phyloP scores from a whole-genome alignment of 139 green algal species.

The Klebsormidium nitens region DNA sequence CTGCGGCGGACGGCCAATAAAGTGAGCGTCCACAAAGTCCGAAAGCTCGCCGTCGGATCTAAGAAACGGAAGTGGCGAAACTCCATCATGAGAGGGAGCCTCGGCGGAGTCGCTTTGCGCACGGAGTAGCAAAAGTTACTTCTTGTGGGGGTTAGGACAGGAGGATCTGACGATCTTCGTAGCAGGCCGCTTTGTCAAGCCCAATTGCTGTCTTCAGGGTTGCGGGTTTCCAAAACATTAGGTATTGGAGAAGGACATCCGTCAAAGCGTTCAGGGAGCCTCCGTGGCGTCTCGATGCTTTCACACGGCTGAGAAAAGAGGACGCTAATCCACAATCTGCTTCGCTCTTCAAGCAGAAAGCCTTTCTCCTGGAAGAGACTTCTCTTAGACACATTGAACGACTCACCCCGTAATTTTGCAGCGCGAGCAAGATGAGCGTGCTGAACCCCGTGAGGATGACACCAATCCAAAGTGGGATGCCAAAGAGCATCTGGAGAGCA shows the following conservation, averaged over 20 bases:
- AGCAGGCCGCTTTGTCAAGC: too few relatives aligned
- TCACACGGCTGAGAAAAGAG: too few relatives aligned
- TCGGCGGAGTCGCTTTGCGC: background rate
- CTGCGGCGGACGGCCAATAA: conserved; percentile 28
- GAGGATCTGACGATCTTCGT: too few relatives aligned
- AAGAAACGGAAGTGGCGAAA: background rate
- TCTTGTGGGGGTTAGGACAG: background rate
- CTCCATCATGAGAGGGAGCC: background rate
- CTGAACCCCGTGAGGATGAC: conserved; percentile 51
- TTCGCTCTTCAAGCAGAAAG: too few relatives aligned
- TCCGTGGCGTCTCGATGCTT: too few relatives aligned
- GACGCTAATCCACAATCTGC: too few relatives aligned
- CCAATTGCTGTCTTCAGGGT: too few relatives aligned
- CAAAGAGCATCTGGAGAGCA: conserved; percentile 53
- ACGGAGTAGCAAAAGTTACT: background rate
- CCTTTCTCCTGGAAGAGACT: too few relatives aligned
- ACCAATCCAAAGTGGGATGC: conserved; percentile 38
- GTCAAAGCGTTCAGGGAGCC: too few relatives aligned
- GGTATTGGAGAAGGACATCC: too few relatives aligned
- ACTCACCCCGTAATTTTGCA: conserved; percentile 42
- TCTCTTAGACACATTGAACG: too few relatives aligned
- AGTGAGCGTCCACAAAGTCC: background rate
- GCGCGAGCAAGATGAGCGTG: conserved; percentile 40
- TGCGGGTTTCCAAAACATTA: too few relatives aligned
- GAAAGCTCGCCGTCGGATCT: background rate